Conservation (phyloP, 179 eudicot species). For the Vitellaria paradoxa region DNA sequence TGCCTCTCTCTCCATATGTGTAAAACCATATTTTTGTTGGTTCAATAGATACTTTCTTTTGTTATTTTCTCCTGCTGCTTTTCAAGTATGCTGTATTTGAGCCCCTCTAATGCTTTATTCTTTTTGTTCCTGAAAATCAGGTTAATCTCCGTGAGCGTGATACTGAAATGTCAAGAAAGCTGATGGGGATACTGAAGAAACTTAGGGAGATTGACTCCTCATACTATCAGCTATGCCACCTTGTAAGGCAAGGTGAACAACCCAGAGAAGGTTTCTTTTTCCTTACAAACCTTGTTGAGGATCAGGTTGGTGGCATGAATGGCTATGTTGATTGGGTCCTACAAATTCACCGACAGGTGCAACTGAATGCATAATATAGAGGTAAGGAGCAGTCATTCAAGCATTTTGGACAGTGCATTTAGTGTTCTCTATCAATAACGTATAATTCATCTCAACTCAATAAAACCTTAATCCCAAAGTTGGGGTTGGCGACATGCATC, state of each 20-base stretch:
- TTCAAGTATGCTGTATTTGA: not conserved
- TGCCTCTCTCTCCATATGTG: too few relatives aligned
- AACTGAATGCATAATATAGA: slow-evolving; percentile 56
- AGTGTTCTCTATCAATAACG: not conserved
- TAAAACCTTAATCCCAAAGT: too few relatives aligned
- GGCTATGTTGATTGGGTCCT: slow-evolving; percentile 82
- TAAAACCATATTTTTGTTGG: too few relatives aligned
- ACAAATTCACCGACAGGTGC: slow-evolving; percentile 84
- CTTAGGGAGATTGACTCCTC: slow-evolving; percentile 64
- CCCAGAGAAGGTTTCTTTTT: slow-evolving; percentile 89
- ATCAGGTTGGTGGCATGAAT: slow-evolving; percentile 67
- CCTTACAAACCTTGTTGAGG: slow-evolving; percentile 82
- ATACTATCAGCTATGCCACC: slow-evolving; percentile 78
- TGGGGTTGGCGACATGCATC: too few relatives aligned
- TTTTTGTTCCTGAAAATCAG: slow-evolving; percentile 33
- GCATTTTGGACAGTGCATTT: too few relatives aligned
- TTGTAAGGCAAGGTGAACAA: slow-evolving; percentile 96
- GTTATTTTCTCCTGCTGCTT: not conserved
- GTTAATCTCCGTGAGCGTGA: slow-evolving; percentile 48
- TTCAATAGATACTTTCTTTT: too few relatives aligned
- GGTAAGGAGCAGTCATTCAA: slow-evolving; percentile 27
- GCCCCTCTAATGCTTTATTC: slow-evolving; percentile 4
- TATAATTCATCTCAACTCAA: too few relatives aligned
- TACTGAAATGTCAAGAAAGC: slow-evolving; percentile 80
- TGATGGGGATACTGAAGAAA: slow-evolving; percentile 51